These are phyloP conservation scores for Nannizziopsis arthrosporioides DNA, from an alignment of 2,329 filamentous ascomycete species.

Conservation along the genomic window DNA sequence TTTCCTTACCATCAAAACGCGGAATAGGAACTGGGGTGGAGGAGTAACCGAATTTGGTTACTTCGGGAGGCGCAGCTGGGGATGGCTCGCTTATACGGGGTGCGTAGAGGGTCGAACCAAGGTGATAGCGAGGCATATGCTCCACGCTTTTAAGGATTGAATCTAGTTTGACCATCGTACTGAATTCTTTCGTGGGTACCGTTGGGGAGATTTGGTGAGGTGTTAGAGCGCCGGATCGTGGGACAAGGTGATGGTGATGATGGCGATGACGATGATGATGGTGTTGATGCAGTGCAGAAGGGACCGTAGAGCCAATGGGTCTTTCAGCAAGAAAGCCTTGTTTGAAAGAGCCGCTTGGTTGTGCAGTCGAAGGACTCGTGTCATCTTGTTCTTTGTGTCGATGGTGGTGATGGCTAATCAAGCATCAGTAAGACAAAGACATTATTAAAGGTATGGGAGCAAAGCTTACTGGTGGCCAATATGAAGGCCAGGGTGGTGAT, in stretches of 20 bases:
- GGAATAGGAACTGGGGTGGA: slow-evolving; percentile 62
- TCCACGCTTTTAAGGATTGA: slow-evolving; percentile 61
- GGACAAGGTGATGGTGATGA: slow-evolving; percentile 32
- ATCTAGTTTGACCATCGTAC: slow-evolving; percentile 55
- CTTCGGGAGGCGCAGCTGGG: slow-evolving; percentile 30
- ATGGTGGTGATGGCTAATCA: slow-evolving; percentile 41
- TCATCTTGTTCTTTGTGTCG: slow-evolving; percentile 45
- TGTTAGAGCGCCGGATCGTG: slow-evolving; percentile 18
- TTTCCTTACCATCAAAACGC: slow-evolving; percentile 64
- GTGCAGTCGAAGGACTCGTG: slow-evolving; percentile 17
- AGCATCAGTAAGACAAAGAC: slow-evolving; percentile 4
- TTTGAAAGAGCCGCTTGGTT: slow-evolving; percentile 19
- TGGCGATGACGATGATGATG: slow-evolving; percentile 38
- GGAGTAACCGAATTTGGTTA: slow-evolving; percentile 46
- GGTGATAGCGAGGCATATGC: slow-evolving; percentile 60
- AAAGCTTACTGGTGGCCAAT: slow-evolving; percentile 46
- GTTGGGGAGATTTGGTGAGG: slow-evolving; percentile 14
- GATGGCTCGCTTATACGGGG: slow-evolving; percentile 47
- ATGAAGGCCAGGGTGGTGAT: slow-evolving; percentile 50
- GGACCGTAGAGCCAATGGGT: slow-evolving; percentile 8
- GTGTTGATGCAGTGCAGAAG: slow-evolving; percentile 30
- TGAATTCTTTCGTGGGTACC: slow-evolving; percentile 44
- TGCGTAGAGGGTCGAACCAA: slow-evolving; percentile 75
- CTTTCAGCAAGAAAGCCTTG: slow-evolving; percentile 23
- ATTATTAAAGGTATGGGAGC: background rate